Evolutionary conservation across 2,329 filamentous ascomycete species (phyloP), one percentile per base, ranked within the genome.

Genomic region (Macrophomina pseudophaseolina): DNA sequence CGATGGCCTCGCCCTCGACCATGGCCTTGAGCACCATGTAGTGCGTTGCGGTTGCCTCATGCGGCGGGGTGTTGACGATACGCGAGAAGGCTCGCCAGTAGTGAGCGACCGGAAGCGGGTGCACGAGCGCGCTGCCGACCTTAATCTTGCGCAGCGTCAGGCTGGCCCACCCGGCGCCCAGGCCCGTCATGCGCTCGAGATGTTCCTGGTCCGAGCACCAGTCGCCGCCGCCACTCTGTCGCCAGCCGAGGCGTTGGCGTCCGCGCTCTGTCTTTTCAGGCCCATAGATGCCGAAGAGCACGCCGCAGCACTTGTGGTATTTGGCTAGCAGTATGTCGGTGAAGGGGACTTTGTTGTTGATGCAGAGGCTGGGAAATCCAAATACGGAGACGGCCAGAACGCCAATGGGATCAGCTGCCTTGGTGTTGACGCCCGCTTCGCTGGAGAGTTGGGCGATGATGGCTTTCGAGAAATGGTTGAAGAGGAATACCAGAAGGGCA

Each of bases 321-420:
- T 98, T 97, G 65, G 94, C 90, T 73, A 97, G 90, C 35, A 98
- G 83, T 67, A 98, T 91, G 74, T 96, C 92, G 63, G 93, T 89
- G 67, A 97, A 83, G 1, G 89, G 85, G 56, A 85, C 79, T 8
- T 88, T 90, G 60, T 48, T n/a, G 38, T 35, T 40, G 44, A 66
- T 54, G 30, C 65, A 66, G 46, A 54, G 48, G 11, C 62, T 18
- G 3, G 46, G 56, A 8, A 38, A 38, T 23, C 65, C 65, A 28
- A 66, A 32, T 5, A 66, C 28, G 6, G 54, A 62, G 16, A 66
- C 65, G 3, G 90, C 90, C 0, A 89, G 85, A 30, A 94, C 83
- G 30, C 93, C 93, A 52, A 96, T 85, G 0, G 91, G 90, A 71
- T 95, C 91, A 9, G 92, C 92, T 66, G 76, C 74, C 18, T 74